Evolutionary conservation across 2,329 filamentous ascomycete species (phyloP), one percentile per base, ranked within the genome.

Genomic region (Cladophialophora exuberans): DNA sequence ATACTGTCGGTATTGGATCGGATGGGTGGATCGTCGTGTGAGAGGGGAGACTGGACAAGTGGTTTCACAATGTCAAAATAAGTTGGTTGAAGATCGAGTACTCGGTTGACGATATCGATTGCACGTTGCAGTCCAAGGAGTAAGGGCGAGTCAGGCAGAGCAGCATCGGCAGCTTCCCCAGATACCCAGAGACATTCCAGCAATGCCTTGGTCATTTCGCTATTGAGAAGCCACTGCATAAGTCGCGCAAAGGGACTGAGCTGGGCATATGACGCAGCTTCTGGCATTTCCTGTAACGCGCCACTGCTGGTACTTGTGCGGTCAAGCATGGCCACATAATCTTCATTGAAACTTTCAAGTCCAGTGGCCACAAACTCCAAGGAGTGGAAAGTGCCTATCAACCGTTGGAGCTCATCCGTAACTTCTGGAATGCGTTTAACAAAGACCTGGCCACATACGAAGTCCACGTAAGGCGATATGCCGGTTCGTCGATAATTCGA

Each of bases 141-240:
- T 30, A 96, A 75, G 1, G 93, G 89, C 4, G 93, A 96, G 62
- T 91, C 87, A 1, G 87, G 83, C 3, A 85, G 76, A 9, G 90
- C 83, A 63, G 83, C 85, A 58, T 88, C 84, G 35, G 97, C 82
- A 55, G 89, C 85, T 6, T 81, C 77, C 13, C 87, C 75, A 62
- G 93, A 84, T 68, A 95, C 87, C 63, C 93, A 88, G 25, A 94
- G 83, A 9, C 88, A 83, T 53, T 83, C 80, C 70, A 97, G 93
- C 1, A 99, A 74, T 11, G 87, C 83, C 61, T 83, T 83, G 65
- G 96, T 84, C 18, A 97, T 89, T 61, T 88, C 90, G 66, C 95
- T 90, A 68, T 96, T 97, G 72, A 96, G 96, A 73, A 99, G 83
- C 91, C 94, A 97, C 68, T 99, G 94, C 89, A 97, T 97, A 13